Percentiles rank a stretch among this genome's conserved stretches.
phyloP scores from a whole-genome alignment of 306 rosid species.

The Parietaria judaica region DNA sequence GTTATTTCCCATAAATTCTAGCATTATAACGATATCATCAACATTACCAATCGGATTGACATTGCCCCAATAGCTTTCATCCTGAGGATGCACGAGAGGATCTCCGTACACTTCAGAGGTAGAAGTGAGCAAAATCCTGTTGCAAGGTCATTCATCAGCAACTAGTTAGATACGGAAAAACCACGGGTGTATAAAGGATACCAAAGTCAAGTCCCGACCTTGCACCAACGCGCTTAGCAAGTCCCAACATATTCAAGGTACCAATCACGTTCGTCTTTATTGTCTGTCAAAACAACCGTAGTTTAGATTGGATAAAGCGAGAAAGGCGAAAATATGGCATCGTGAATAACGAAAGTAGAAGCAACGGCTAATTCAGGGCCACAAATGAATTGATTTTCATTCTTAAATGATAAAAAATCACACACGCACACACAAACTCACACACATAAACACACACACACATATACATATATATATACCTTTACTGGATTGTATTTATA shows the following conservation, averaged over 20 bases:
- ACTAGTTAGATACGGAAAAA: slow-evolving; percentile 10
- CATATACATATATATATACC: slow-evolving; percentile 28
- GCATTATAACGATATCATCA: slow-evolving; percentile 1
- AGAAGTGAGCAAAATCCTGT: slow-evolving; percentile 95
- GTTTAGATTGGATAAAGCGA: background rate
- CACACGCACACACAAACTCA: background rate
- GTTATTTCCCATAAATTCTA: too few species aligned
- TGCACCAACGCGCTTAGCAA: slow-evolving; percentile 98
- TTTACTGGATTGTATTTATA: slow-evolving; percentile 95
- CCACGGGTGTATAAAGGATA: background rate
- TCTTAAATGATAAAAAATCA: background rate
- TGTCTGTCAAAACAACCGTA: slow-evolving; percentile 43
- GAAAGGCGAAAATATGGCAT: background rate
- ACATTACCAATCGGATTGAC: slow-evolving; percentile 82
- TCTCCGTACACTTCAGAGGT: slow-evolving; percentile 98
- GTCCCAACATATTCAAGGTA: slow-evolving; percentile 96
- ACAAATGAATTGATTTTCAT: background rate
- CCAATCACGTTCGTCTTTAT: slow-evolving; percentile 97
- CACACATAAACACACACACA: background rate
- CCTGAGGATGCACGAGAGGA: slow-evolving; percentile 94
- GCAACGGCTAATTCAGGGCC: too few species aligned
- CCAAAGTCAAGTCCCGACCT: slow-evolving; percentile 37
- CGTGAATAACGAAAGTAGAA: background rate
- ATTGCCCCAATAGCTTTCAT: slow-evolving; percentile 95
- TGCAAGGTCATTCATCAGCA: slow-evolving; percentile 21